Evolutionary conservation across 192 early-diverging fungal genomes (phyloP).

Genomic region (Coemansia sp.): DNA sequence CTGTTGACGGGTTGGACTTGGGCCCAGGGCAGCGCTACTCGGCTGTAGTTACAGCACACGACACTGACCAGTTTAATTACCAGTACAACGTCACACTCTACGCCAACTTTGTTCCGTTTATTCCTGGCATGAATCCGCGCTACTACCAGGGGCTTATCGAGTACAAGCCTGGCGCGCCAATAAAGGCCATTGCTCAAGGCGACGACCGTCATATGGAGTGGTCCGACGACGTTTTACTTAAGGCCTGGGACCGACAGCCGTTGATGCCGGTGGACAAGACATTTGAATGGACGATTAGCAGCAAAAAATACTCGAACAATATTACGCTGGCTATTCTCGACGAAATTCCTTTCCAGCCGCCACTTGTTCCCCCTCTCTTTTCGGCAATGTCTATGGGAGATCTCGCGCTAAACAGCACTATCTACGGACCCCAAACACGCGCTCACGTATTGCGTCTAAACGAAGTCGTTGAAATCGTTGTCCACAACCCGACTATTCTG

Average conservation of each 20-base stretch:
- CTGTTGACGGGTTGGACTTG: constrained; percentile 56
- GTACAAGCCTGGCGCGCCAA: constrained; percentile 5
- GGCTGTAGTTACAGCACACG: constrained; percentile 69
- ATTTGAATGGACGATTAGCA: not conserved
- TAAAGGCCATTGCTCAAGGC: not conserved
- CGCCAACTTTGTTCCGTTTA: constrained; percentile 57
- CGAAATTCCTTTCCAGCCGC: not conserved
- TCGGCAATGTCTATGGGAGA: not conserved
- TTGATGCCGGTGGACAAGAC: constrained; percentile 11
- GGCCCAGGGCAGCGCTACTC: constrained; percentile 74
- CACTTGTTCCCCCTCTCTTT: not conserved
- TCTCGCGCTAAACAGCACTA: not conserved
- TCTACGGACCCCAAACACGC: constrained; percentile 61
- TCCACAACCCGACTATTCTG: constrained; percentile 66
- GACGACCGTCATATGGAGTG: not conserved
- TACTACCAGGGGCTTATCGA: constrained; percentile 9
- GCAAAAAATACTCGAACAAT: not conserved
- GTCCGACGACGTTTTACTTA: constrained; percentile 23
- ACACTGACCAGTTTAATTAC: constrained; percentile 58
- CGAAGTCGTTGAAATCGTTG: constrained; percentile 59
- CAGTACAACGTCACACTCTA: constrained; percentile 67
- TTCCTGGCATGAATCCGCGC: constrained; percentile 50
- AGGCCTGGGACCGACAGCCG: constrained; percentile 5
- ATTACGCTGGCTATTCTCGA: not conserved
- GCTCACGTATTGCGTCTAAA: constrained; percentile 9